Evolutionary conservation across 2,329 filamentous ascomycete species (phyloP), one percentile per base, ranked within the genome.

Genomic region (Catunica adiposa): DNA sequence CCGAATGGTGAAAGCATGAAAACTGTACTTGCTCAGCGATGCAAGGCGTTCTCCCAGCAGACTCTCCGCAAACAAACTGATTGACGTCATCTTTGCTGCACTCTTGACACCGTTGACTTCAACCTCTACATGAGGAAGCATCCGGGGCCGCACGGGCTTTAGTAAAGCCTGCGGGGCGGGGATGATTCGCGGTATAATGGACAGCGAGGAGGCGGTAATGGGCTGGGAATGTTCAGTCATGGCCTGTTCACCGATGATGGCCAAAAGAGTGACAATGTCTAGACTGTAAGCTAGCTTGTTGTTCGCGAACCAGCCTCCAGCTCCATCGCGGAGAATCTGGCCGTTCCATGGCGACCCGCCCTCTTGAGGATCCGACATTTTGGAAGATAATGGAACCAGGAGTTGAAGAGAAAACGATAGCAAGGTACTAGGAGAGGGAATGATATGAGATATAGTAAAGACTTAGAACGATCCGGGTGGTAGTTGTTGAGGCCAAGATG

Each of bases 81-180:
- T 72, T 1, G 74, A 72, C 56, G 74, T 71, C 26, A 79, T 70
- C 1, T 71, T 68, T 2, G 73, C 74, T 51, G 78, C 79, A 58
- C 73, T 78, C 60, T 76, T 71, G 7, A 81, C 76, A n/a, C 78
- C 78, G 1, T 74, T 72, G 62, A 81, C 75, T 54, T 72, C 72
- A 42, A 76, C 76, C 15, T 70, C 68, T 15, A 72, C 71, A 59
- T 76, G 72, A 47, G 79, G 78, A 62, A 82, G 72, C 47, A 78
- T 72, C 26, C 68, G 68, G 6, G 77, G 77, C 2, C 79, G 73
- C 22, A 70, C 67, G 8, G 77, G 71, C 58, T 77, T 77, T 50
- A 82, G 67, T n/a, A 83, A 70, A 50, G 76, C 76, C 65, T 82
- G 79, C 0, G 79, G 79, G 1, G 79, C 79, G 7, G 79, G 79